These are phyloP conservation scores for Ilyonectria sp. DNA, from an alignment of 2,329 filamentous ascomycete species.

Conservation along the genomic window DNA sequence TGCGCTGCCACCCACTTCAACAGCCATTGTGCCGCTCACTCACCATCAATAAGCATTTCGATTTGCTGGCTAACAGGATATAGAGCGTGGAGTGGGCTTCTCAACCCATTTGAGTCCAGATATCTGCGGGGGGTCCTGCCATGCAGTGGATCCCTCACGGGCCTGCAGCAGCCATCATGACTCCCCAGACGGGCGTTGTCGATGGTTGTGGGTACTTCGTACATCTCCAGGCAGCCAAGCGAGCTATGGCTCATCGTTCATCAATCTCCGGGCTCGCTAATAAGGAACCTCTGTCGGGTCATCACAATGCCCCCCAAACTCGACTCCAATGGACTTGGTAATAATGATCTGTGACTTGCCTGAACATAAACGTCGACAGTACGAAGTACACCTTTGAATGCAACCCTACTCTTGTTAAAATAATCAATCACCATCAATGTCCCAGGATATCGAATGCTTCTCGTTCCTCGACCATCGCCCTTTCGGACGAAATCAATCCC, in stretches of 20 bases:
- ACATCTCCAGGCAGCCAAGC: constrained; percentile 18
- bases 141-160: neutral
- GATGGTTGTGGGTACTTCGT: constrained; percentile 1
- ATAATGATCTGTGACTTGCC: neutral
- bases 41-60: neutral
- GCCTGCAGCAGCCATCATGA: constrained; percentile 22
- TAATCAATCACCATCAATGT: constrained; percentile 3
- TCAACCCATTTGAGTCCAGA: neutral
- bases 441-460: constrained; percentile 39
- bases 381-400: constrained; percentile 5
- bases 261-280: neutral
- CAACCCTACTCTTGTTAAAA: constrained; percentile 15
- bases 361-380: neutral
- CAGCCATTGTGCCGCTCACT: neutral
- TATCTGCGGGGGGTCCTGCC: neutral
- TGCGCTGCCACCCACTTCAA: neutral
- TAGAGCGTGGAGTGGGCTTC: neutral
- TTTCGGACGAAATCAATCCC: constrained; percentile 30
- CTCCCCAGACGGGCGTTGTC: constrained; percentile 2
- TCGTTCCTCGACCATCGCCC: constrained; percentile 2
- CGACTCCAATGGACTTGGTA: constrained; percentile 3
- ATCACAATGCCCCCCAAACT: neutral
- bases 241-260: neutral
- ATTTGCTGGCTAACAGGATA: neutral
- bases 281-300: neutral